A percentile compares a stretch with the other conserved stretches of the same genome.
These are phyloP conservation scores for Ophiosphaerella narmari DNA, from an alignment of 2,329 filamentous ascomycete species.

Conservation along the genomic window DNA sequence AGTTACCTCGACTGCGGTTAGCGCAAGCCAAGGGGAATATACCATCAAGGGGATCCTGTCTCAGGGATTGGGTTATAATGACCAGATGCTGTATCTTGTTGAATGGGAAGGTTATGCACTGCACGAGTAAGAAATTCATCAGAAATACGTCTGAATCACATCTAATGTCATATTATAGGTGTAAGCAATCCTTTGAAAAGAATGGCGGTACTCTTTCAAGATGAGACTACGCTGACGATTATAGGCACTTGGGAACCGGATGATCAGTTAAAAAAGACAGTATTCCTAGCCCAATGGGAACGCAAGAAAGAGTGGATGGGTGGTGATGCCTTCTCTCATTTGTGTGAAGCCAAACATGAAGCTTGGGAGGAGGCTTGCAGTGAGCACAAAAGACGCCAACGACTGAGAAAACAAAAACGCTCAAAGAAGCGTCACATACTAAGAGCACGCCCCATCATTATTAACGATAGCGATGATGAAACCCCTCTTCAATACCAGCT, in stretches of 20 bases:
- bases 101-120: conserved; percentile 67
- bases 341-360: conserved; percentile 11
- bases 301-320: conserved; percentile 13
- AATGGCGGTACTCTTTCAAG: too few relatives aligned
- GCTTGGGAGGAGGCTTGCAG: conserved; percentile 11
- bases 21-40: conserved; percentile 13
- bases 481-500: conserved; percentile 4
- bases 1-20: conserved; percentile 56
- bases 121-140: conserved; percentile 20
- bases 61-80: conserved; percentile 52
- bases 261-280: conserved; percentile 12
- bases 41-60: conserved; percentile 29
- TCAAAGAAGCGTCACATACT: conserved; percentile 20
- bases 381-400: conserved; percentile 6
- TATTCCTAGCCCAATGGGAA: conserved; percentile 16
- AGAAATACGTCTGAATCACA: background rate
- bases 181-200: too few relatives aligned
- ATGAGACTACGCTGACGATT: background rate
- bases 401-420: conserved; percentile 16
- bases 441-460: conserved; percentile 1
- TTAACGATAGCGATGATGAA: conserved; percentile 19
- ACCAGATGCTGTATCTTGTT: conserved; percentile 59
- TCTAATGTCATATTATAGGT: conserved; percentile 10
- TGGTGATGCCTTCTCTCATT: conserved; percentile 2
- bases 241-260: conserved; percentile 37